Conservation (phyloP, 768 basidiomycete genomes). For the Gloeopeniophorella convolvens region DNA sequence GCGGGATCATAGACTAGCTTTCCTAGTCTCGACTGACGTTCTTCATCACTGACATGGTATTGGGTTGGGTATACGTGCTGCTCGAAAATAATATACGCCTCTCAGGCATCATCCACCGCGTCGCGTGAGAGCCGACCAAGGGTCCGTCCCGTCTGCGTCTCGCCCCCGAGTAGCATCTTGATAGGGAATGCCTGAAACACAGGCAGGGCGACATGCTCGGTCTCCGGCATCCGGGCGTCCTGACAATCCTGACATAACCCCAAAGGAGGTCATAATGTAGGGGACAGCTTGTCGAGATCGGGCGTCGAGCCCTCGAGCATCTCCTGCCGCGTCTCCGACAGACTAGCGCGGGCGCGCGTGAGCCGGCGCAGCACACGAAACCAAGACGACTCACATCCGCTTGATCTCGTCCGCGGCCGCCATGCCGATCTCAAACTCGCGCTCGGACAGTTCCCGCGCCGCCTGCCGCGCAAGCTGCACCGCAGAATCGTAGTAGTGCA, state of each 20-base stretch:
- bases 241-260: too few relatives aligned
- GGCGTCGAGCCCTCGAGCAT: constrained; percentile 54
- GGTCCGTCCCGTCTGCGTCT: constrained; percentile 38
- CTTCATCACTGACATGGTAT: too few relatives aligned
- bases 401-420: constrained; percentile 55
- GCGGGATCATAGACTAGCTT: too few relatives aligned
- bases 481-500: constrained; percentile 74
- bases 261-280: background rate
- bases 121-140: too few relatives aligned
- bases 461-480: constrained; percentile 66
- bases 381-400: constrained; percentile 43
- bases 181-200: too few relatives aligned
- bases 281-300: constrained; percentile 26
- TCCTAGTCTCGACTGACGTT: too few relatives aligned
- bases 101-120: constrained; percentile 33
- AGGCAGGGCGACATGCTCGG: too few relatives aligned
- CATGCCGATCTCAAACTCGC: constrained; percentile 60
- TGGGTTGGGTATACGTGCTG: background rate
- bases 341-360: constrained; percentile 30
- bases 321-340: constrained; percentile 58
- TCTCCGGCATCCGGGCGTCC: too few relatives aligned
- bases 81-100: too few relatives aligned
- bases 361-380: constrained; percentile 1
- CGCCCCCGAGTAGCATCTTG: too few relatives aligned
- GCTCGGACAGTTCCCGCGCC: constrained; percentile 52